A percentile compares a stretch with the other conserved stretches of the same genome.
Conservation (phyloP, 768 basidiomycete species). For the Thelephora ganbajun region DNA sequence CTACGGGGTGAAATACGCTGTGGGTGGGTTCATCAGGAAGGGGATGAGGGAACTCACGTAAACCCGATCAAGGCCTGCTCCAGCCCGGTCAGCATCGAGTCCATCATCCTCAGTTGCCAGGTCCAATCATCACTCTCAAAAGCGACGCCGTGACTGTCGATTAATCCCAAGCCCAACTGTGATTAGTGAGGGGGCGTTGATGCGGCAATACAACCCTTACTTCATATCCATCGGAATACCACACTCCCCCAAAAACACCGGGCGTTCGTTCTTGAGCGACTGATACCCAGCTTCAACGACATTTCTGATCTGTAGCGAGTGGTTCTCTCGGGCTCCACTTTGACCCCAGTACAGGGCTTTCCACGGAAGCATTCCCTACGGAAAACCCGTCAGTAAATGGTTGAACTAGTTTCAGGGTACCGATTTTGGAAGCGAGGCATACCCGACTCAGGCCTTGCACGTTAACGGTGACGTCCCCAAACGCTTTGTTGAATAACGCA, state of each 20-base stretch:
- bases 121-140: conserved; percentile 59
- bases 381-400: conserved; percentile 5
- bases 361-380: conserved; percentile 73
- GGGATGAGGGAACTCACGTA: conserved; percentile 44
- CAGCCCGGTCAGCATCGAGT: conserved; percentile 74
- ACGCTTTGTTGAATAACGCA: conserved; percentile 71
- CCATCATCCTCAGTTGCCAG: conserved; percentile 90
- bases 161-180: not conserved
- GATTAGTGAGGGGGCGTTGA: not conserved
- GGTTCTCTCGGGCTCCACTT: conserved; percentile 69
- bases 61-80: conserved; percentile 70
- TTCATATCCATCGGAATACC: conserved; percentile 98
- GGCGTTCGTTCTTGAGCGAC: conserved; percentile 56
- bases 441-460: conserved; percentile 88
- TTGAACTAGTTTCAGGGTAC: not conserved
- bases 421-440: conserved; percentile 11
- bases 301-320: conserved; percentile 64
- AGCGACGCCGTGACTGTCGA: conserved; percentile 48
- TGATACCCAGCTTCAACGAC: conserved; percentile 57
- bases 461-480: conserved; percentile 79
- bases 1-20: conserved; percentile 23
- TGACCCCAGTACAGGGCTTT: conserved; percentile 85
- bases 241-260: conserved; percentile 83
- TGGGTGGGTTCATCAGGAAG: not conserved
- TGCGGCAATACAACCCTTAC: conserved; percentile 28